Base-by-base conservation (phyloP, 352 stramenopile species). In the Phytophthora meadii region DNA sequence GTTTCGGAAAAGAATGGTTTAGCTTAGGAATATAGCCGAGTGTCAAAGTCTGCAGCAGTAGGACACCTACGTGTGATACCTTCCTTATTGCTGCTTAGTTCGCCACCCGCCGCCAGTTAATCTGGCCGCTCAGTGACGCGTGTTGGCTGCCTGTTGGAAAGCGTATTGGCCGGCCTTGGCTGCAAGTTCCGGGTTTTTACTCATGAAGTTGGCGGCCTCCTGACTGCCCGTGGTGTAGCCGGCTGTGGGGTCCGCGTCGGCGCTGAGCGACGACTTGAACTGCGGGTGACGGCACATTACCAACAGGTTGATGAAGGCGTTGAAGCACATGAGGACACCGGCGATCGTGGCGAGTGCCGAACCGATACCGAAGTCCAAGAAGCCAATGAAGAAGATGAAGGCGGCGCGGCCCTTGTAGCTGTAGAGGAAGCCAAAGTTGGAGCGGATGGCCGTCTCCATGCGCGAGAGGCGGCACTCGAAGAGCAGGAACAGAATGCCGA, bases 371-470 rank as follows among this genome's bases (percentile, higher is more conserved):
- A 95, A 95, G 76, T 94, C 85, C 17, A 95, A 50, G 53, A 95
- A 95, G 52, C 87, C 87, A 65, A 95, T 94, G 68, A 95, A 95
- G 76, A 95, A 95, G 61, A 95, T 95, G 68, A 95, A 95, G 14
- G 74, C 77, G 5, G 87, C 87, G 58, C 87, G 84, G 37, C 87
- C 87, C 59, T 92, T 92, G 79, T 95, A 95, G 72, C 83, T 89
- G 75, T 93, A 95, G 11, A 95, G 59, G 65, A 95, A 95, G 54
- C 87, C 87, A 70, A 95, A 95, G 68, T 95, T 94, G 50, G 76
- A 62, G 62, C 87, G 87, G 62, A 95, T 95, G 48, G 72, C 79
- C 39, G 60, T 74, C 74, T 95, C 87, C 87, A 95, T 95, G 66
- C 84, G 84, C 54, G 80, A 90, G n/a, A 95, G 73, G 42, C 87